These are phyloP conservation scores for Silene vulgaris DNA, from an alignment of 179 eudicot species.

Conservation along the genomic window DNA sequence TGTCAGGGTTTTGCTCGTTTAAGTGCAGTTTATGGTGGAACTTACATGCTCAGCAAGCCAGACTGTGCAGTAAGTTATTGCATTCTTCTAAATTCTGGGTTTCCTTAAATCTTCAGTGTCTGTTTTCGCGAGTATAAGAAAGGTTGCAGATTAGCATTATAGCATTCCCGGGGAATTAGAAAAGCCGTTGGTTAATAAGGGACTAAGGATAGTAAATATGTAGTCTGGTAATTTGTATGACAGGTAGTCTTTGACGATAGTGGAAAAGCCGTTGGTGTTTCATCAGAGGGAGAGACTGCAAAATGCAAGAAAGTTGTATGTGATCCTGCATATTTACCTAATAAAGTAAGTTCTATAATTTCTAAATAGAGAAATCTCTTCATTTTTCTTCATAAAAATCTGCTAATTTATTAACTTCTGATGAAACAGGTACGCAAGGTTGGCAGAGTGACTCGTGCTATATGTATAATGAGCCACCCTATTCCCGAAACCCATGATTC, in stretches of 20 bases:
- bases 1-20: constrained; percentile 79
- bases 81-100: neutral
- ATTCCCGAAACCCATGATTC: constrained; percentile 69
- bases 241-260: constrained; percentile 56
- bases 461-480: constrained; percentile 75
- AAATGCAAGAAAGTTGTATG: constrained; percentile 76
- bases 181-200: no score
- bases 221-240: constrained; percentile 10
- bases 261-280: constrained; percentile 60
- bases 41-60: constrained; percentile 88
- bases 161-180: no score
- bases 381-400: neutral
- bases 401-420: neutral
- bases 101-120: neutral
- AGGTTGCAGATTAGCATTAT: no score
- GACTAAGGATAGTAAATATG: no score
- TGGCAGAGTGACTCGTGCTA: constrained; percentile 64
- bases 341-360: constrained; percentile 39
- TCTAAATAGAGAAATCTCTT: neutral
- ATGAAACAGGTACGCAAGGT: constrained; percentile 52
- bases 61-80: constrained; percentile 52
- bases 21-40: constrained; percentile 89
- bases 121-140: neutral
- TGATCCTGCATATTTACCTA: constrained; percentile 63
- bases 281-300: constrained; percentile 78